Conservation (phyloP, 2,329 filamentous ascomycete genomes). For the Aspergillus sp. region DNA sequence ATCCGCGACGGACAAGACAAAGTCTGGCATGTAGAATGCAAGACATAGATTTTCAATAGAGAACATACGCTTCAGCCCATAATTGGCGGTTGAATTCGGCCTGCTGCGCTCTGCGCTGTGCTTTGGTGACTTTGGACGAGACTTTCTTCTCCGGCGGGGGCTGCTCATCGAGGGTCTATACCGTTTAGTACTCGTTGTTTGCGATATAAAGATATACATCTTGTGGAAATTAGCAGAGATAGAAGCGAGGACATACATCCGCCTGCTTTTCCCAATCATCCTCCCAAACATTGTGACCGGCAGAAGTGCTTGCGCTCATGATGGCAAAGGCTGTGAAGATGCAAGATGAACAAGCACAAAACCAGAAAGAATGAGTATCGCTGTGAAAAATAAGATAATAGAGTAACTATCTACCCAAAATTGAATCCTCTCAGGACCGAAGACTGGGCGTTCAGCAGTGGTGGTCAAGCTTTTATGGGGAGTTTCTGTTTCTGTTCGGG, state of each 20-base stretch:
- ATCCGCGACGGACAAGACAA: background rate
- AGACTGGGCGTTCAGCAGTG: background rate
- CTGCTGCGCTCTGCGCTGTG: conserved; percentile 73
- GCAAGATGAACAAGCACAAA: background rate
- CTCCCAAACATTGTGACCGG: conserved; percentile 72
- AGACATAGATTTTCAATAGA: background rate
- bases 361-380: background rate
- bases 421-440: too few species aligned
- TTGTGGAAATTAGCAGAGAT: background rate
- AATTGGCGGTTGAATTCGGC: conserved; percentile 75
- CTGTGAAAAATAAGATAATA: too few species aligned
- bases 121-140: conserved; percentile 57
- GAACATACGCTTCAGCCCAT: conserved; percentile 75
- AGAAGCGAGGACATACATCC: conserved; percentile 49
- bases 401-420: too few species aligned
- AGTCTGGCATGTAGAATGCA: background rate
- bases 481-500: background rate
- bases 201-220: conserved; percentile 1
- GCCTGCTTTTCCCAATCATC: conserved; percentile 81
- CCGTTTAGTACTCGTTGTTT: conserved; percentile 33
- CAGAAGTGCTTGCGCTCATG: conserved; percentile 41
- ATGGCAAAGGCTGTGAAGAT: conserved; percentile 4
- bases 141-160: conserved; percentile 39
- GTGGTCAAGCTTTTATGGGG: background rate
- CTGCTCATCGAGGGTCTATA: conserved; percentile 18